Evolutionary conservation across 2,329 filamentous ascomycete genomes (phyloP).

Genomic region (Ophiognomonia clavigignenti-juglandacearum): DNA sequence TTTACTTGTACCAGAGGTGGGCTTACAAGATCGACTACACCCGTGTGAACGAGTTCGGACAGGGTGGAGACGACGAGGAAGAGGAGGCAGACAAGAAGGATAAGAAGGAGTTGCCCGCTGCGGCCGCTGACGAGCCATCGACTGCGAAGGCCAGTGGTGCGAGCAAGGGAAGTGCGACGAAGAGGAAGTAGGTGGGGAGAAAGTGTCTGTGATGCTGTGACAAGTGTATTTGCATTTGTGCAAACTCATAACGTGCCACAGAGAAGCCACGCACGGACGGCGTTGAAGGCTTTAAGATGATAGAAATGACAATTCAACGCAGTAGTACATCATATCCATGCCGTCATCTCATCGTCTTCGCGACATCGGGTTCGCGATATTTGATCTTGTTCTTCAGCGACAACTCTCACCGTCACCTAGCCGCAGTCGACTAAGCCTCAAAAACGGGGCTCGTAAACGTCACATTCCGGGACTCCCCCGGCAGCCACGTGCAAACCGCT

Average conservation of each 20-base stretch:
- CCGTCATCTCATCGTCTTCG: neutral
- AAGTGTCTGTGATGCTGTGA: neutral
- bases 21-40: slow-evolving; percentile 88
- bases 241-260: too few relatives aligned
- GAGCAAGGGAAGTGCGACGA: slow-evolving; percentile 42
- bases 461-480: too few relatives aligned
- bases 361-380: too few relatives aligned
- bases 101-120: slow-evolving; percentile 31
- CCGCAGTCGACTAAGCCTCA: slow-evolving; percentile 9
- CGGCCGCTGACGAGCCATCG: slow-evolving; percentile 19
- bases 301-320: too few relatives aligned
- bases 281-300: neutral
- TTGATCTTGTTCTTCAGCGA: slow-evolving; percentile 1
- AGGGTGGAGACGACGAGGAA: slow-evolving; percentile 88
- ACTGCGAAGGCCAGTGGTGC: slow-evolving; percentile 41
- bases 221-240: neutral
- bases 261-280: neutral
- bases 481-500: slow-evolving; percentile 9
- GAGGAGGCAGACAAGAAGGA: slow-evolving; percentile 40
- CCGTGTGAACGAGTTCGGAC: slow-evolving; percentile 95
- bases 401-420: neutral
- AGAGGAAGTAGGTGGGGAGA: slow-evolving; percentile 35
- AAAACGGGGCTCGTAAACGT: slow-evolving; percentile 10
- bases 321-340: too few relatives aligned
- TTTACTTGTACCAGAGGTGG: slow-evolving; percentile 93